Evolutionary conservation across 768 basidiomycete genomes (phyloP).

Genomic region (Suillus spraguei): DNA sequence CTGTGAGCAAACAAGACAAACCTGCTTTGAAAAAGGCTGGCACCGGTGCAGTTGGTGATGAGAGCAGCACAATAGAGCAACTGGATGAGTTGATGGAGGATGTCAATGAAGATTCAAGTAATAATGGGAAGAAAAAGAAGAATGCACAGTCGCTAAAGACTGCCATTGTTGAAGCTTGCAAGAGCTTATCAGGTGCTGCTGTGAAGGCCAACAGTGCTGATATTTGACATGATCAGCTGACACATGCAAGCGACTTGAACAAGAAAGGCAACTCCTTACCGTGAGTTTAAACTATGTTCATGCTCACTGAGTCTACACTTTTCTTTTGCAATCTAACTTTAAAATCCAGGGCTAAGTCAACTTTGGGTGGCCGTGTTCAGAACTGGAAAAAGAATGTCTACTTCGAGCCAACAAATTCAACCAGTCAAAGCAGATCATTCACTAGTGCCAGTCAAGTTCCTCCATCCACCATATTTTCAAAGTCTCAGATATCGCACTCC

Average conservation of each 20-base stretch:
- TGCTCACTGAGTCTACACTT: constrained; percentile 10
- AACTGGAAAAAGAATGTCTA: background rate
- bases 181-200: background rate
- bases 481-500: background rate
- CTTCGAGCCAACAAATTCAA: background rate
- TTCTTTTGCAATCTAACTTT: constrained; percentile 11
- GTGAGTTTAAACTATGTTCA: constrained; percentile 5
- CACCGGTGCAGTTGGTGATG: too few species aligned
- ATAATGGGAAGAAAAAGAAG: background rate
- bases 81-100: too few species aligned
- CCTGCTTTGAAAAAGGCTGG: too few species aligned
- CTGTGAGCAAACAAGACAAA: background rate
- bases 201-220: too few species aligned
- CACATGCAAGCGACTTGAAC: too few species aligned
- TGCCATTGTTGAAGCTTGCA: background rate
- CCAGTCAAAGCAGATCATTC: background rate
- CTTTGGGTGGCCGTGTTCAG: background rate
- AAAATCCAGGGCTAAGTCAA: background rate
- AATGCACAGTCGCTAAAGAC: background rate
- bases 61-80: too few species aligned
- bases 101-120: too few species aligned
- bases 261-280: background rate
- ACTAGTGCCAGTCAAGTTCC: background rate
- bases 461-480: background rate
- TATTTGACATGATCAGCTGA: background rate